Base-by-base conservation (phyloP, 1,284 basidiomycete genomes). In the Termitomyces sp. region DNA sequence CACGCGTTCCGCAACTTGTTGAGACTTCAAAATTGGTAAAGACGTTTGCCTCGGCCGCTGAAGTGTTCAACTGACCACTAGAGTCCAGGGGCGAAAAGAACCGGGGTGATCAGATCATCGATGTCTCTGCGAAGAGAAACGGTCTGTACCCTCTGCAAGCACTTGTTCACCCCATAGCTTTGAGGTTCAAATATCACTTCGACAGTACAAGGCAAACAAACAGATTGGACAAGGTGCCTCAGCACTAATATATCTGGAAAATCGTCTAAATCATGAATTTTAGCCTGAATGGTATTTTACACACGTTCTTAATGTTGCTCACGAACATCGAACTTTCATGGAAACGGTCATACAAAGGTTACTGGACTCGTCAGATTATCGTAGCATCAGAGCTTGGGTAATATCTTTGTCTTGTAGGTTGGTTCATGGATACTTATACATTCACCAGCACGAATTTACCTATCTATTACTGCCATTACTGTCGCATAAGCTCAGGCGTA, bases 201-300 rank as follows among this genome's bases (percentile, higher is more conserved):
- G 94, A 98, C 59, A 85, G 90, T 0, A 77, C 82, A 12, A 78
- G 92, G 34, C 82, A 86, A 58, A 99, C 96, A 0, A 99, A 98
- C 69, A 81, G 93, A 46, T 71, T 96, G 5, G 96, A 98, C 74
- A 99, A 97, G 82, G 92, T 89, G 44, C 28, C 67, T 26, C 24
- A 50, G 15, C 40, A 9, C 30, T 19, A 43, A 49, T 15, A 34
- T 17, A 36, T 49, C 17, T 33, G 24, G 10, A 17, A n/a, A 41
- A 33, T 51, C 3, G n/a, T 26, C 38, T 50, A 21, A 34, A 13
- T 4, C 44, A 15, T 31, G n/a, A 19, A 21, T 30, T 34, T 42
- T 65, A 94, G 90, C 96, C 96, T 0, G 97, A 98, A 70, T 99
- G 96, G 93, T 98, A 92, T 64, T 90, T 99, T 64, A 88, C 92